Conservation (phyloP, 2,329 filamentous ascomycete species). For the Trichoderma sp. region DNA sequence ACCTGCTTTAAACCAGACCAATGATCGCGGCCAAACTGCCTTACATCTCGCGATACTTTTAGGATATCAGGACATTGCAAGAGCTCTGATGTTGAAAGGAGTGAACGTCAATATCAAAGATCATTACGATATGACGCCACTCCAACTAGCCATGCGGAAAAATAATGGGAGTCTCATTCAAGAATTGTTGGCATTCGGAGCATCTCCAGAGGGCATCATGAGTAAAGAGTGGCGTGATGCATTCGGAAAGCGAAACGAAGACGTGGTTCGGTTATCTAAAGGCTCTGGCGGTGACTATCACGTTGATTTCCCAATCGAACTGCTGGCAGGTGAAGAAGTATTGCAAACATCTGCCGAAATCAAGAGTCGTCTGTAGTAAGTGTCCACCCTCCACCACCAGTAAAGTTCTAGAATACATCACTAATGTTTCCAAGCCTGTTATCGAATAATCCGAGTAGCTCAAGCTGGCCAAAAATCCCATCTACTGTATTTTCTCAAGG, state of each 20-base stretch:
- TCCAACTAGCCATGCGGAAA: background rate
- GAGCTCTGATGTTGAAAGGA: background rate
- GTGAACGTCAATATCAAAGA: background rate
- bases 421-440: too few species aligned
- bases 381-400: too few species aligned
- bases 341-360: background rate
- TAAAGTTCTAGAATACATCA: too few species aligned
- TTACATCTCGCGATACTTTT: background rate
- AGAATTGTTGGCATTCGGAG: background rate
- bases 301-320: background rate
- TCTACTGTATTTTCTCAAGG: too few species aligned
- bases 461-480: too few species aligned
- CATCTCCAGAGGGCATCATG: background rate
- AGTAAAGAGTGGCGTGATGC: background rate
- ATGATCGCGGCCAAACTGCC: background rate
- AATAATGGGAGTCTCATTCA: fast-evolving
- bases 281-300: background rate
- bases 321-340: background rate
- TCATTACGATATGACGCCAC: background rate
- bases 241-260: background rate
- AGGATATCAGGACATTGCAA: background rate
- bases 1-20: too few species aligned
- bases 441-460: too few species aligned
- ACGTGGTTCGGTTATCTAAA: background rate
- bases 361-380: background rate